phyloP scores from a whole-genome alignment of 2,329 filamentous ascomycete genomes.

The Penicillium verrucosum region DNA sequence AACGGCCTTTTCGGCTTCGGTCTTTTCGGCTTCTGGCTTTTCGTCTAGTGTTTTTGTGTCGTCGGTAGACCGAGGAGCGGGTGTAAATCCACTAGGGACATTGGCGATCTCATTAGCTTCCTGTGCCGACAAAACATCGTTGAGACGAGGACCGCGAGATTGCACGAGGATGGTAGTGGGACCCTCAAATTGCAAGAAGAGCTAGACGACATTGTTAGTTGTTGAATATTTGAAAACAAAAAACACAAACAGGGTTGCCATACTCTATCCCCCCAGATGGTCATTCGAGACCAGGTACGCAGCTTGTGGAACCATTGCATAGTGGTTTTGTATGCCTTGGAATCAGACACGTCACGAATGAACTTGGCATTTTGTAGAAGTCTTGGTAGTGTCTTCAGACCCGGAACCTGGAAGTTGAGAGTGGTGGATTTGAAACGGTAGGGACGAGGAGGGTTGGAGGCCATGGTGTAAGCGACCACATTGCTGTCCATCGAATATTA shows the following conservation, averaged over 20 bases:
- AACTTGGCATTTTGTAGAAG: conserved; percentile 70
- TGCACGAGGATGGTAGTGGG: conserved; percentile 84
- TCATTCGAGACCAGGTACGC: conserved; percentile 72
- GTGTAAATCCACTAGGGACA: conserved; percentile 67
- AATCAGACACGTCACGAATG: conserved; percentile 67
- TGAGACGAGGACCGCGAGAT: conserved; percentile 74
- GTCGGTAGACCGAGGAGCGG: conserved; percentile 48
- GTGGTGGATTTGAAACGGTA: conserved; percentile 81
- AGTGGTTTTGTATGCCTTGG: conserved; percentile 68
- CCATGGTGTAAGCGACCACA: conserved; percentile 83
- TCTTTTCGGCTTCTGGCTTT: neutral
- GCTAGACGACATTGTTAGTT: conserved; percentile 34
- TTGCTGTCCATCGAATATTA: conserved; percentile 54
- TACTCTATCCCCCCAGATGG: conserved; percentile 87
- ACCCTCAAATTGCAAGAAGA: conserved; percentile 87
- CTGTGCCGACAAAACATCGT: conserved; percentile 70
- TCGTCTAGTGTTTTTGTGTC: conserved; percentile 12
- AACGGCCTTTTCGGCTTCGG: conserved; percentile 23
- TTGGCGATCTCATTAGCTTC: conserved; percentile 91
- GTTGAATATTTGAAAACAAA: neutral
- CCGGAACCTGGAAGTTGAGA: conserved; percentile 74
- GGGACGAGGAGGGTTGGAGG: conserved; percentile 68
- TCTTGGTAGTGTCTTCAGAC: conserved; percentile 55
- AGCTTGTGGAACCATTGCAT: conserved; percentile 64
- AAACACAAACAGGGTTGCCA: conserved; percentile 20